Conservation (phyloP, 2,329 filamentous ascomycete genomes). For the Chaetomiaceae sp. region DNA sequence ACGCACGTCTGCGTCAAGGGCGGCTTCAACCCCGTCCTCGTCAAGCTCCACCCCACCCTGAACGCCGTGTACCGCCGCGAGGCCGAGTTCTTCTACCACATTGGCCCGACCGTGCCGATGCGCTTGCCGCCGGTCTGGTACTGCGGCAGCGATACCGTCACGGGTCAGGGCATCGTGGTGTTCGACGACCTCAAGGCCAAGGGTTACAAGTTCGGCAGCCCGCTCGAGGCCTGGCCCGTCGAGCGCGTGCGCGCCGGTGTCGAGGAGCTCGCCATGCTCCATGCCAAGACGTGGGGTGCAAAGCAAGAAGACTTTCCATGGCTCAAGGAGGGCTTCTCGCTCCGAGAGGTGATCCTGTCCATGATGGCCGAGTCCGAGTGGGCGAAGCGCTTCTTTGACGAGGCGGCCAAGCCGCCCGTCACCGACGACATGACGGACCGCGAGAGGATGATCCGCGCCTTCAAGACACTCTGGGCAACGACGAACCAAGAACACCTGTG, state of each 20-base stretch:
- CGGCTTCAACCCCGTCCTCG: slow-evolving; percentile 54
- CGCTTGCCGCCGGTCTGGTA: slow-evolving; percentile 19
- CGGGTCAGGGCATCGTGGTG: slow-evolving; percentile 59
- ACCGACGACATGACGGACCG: slow-evolving; percentile 15
- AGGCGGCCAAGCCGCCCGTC: slow-evolving; percentile 14
- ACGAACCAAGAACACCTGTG: slow-evolving; percentile 36
- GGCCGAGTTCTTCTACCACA: slow-evolving; percentile 23
- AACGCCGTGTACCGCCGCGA: slow-evolving; percentile 29
- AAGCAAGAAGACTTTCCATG: slow-evolving; percentile 32
- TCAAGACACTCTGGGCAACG: slow-evolving; percentile 35
- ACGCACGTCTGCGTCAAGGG: slow-evolving; percentile 44
- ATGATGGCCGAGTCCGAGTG: slow-evolving; percentile 13
- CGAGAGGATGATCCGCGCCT: slow-evolving; percentile 25
- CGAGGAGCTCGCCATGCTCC: slow-evolving; percentile 38
- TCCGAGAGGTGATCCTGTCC: slow-evolving; percentile 11
- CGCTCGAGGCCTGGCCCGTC: slow-evolving; percentile 32
- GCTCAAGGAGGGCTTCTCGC: slow-evolving; percentile 17
- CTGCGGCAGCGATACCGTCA: slow-evolving; percentile 29
- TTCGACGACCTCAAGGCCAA: slow-evolving; percentile 62
- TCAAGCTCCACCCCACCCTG: slow-evolving; percentile 19
- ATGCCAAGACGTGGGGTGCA: slow-evolving; percentile 38
- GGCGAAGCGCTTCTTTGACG: slow-evolving; percentile 15
- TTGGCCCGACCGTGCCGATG: slow-evolving; percentile 26
- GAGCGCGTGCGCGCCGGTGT: slow-evolving; percentile 29
- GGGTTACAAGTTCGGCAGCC: slow-evolving; percentile 43